These are phyloP conservation scores for Syzygium grande DNA, from an alignment of 345 rosid species.

Conservation along the genomic window DNA sequence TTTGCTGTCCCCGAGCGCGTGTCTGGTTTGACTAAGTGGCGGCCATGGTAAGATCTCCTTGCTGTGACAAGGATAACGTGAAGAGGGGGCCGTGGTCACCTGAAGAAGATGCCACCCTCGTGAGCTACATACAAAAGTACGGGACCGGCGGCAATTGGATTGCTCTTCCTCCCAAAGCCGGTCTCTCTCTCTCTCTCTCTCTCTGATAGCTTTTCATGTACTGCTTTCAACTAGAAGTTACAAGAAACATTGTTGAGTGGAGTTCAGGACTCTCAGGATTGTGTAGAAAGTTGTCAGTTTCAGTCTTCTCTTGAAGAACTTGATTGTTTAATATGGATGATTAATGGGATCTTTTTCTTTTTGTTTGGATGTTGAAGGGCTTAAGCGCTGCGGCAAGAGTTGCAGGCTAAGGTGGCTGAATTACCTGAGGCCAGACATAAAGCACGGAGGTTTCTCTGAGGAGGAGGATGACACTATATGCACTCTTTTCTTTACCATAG, in stretches of 20 bases:
- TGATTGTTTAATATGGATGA: neutral
- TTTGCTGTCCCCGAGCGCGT: neutral
- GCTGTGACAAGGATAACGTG: conserved; percentile 20
- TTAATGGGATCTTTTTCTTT: conserved; percentile 4
- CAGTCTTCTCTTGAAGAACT: neutral
- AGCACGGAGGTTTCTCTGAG: conserved; percentile 28
- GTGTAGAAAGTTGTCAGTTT: neutral
- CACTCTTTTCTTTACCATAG: conserved; percentile 22
- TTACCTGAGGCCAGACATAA: conserved; percentile 30
- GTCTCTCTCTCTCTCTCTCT: neutral
- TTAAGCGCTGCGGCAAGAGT: conserved; percentile 34
- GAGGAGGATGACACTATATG: conserved; percentile 33
- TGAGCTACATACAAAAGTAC: conserved; percentile 1
- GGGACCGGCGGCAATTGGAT: conserved; percentile 29
- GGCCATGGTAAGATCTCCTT: conserved; percentile 24
- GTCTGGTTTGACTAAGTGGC: neutral
- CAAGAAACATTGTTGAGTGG: neutral
- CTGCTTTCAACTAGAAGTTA: neutral
- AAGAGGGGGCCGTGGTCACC: conserved; percentile 30
- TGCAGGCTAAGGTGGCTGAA: conserved; percentile 37
- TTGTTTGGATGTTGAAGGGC: neutral
- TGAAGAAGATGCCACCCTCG: conserved; percentile 22
- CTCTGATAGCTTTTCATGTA: neutral
- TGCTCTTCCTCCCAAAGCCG: conserved; percentile 11
- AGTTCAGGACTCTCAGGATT: neutral